Evolutionary conservation across 495 filamentous ascomycete genomes (phyloP).

Genomic region (Xylaria cubensis): DNA sequence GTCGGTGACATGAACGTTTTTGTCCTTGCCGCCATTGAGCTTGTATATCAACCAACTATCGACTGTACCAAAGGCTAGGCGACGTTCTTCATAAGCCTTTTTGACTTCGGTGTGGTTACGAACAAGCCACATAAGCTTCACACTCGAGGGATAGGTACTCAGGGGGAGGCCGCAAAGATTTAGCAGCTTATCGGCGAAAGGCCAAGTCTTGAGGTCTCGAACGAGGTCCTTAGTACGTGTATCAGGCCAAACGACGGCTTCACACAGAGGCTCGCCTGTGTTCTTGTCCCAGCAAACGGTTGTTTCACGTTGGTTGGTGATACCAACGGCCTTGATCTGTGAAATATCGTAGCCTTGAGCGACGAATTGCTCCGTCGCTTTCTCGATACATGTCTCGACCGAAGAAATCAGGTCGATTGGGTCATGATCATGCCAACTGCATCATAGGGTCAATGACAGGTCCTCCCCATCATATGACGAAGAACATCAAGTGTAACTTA

Average conservation of each 20-base stretch:
- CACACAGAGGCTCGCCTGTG: constrained; percentile 85
- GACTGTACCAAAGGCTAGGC: constrained; percentile 89
- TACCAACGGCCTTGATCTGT: constrained; percentile 84
- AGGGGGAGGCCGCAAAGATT: constrained; percentile 86
- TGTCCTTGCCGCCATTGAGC: constrained; percentile 78
- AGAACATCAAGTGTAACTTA: constrained; percentile 48
- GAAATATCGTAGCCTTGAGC: constrained; percentile 71
- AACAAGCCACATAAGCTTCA: constrained; percentile 88
- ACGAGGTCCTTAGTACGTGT: constrained; percentile 82
- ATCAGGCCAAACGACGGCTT: constrained; percentile 94
- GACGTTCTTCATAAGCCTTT: constrained; percentile 78
- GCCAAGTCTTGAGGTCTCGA: constrained; percentile 74
- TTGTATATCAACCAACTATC: constrained; percentile 92
- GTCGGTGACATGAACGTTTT: constrained; percentile 80
- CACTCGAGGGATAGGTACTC: constrained; percentile 91
- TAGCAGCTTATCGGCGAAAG: constrained; percentile 71
- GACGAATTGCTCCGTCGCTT: constrained; percentile 75
- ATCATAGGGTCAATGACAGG: constrained; percentile 1
- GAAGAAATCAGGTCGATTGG: constrained; percentile 79
- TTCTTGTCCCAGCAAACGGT: constrained; percentile 88
- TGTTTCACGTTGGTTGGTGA: constrained; percentile 96
- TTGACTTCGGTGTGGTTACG: constrained; percentile 73
- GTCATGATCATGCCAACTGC: constrained; percentile 95
- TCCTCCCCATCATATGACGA: constrained; percentile 28
- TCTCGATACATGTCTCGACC: constrained; percentile 84